Evolutionary conservation across 805 yeast genomes (phyloP).

Genomic region (Candida orba): DNA sequence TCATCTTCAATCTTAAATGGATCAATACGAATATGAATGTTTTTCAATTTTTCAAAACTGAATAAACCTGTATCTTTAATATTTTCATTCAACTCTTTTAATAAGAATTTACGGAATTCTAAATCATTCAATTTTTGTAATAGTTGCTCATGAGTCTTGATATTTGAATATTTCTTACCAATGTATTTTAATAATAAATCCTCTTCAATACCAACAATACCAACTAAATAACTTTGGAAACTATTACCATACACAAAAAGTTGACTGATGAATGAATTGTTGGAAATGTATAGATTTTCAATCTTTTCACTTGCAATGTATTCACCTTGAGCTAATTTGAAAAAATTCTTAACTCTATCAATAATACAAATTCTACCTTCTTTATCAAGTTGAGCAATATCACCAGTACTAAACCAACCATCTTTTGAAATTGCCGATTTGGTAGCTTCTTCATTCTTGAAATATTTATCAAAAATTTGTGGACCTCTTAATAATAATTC

Average conservation of each 20-base stretch:
- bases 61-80: constrained; percentile 30
- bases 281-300: constrained; percentile 49
- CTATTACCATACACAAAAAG: constrained; percentile 53
- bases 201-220: constrained; percentile 54
- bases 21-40: constrained; percentile 38
- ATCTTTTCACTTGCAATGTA: constrained; percentile 73
- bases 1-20: constrained; percentile 48
- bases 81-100: constrained; percentile 31
- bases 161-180: constrained; percentile 9
- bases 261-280: constrained; percentile 37
- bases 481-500: constrained; percentile 62
- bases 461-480: constrained; percentile 50
- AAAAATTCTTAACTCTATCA: constrained; percentile 75
- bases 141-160: constrained; percentile 19
- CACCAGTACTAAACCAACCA: constrained; percentile 67
- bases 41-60: constrained; percentile 47
- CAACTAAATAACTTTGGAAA: constrained; percentile 47
- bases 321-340: constrained; percentile 60
- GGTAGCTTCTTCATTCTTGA: constrained; percentile 50
- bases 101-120: constrained; percentile 31
- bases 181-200: constrained; percentile 22
- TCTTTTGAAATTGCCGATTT: constrained; percentile 42
- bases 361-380: constrained; percentile 53
- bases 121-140: constrained; percentile 19
- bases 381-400: constrained; percentile 45